These are phyloP conservation scores for Thelonectria discophora DNA, from an alignment of 2,329 filamentous ascomycete genomes.

Conservation along the genomic window DNA sequence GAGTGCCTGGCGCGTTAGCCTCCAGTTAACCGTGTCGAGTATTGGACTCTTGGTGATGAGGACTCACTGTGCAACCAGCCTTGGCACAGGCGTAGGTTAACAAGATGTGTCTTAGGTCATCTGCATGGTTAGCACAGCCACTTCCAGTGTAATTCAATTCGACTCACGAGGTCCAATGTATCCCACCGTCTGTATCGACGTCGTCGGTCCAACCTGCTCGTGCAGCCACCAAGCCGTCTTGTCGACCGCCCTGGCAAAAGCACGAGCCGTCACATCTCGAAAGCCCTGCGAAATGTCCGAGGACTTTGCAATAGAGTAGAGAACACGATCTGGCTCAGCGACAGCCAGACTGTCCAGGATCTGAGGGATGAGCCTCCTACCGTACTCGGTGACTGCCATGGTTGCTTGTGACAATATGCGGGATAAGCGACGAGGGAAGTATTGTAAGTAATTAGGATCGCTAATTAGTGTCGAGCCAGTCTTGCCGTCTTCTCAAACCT, in stretches of 20 bases:
- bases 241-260: conserved; percentile 41
- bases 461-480: background rate
- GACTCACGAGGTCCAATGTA: conserved; percentile 48
- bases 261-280: conserved; percentile 35
- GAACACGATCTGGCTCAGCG: conserved; percentile 37
- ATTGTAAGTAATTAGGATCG: background rate
- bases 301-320: conserved; percentile 38
- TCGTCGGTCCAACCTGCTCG: conserved; percentile 26
- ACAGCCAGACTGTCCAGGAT: conserved; percentile 42
- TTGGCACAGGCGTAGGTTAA: conserved; percentile 47
- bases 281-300: conserved; percentile 30
- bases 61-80: conserved; percentile 44
- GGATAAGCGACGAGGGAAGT: background rate
- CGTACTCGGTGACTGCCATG: conserved; percentile 17
- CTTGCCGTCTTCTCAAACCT: background rate
- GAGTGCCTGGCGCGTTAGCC: conserved; percentile 37
- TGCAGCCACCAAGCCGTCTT: conserved; percentile 46
- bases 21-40: too few species aligned
- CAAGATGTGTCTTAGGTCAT: conserved; percentile 44
- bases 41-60: background rate
- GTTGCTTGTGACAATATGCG: background rate
- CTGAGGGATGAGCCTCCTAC: conserved; percentile 41
- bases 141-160: background rate
- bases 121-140: background rate
- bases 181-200: conserved; percentile 36